Evolutionary conservation across 768 basidiomycete species (phyloP), one percentile per base, ranked within the genome.

Genomic region (Leccinellum albellum): DNA sequence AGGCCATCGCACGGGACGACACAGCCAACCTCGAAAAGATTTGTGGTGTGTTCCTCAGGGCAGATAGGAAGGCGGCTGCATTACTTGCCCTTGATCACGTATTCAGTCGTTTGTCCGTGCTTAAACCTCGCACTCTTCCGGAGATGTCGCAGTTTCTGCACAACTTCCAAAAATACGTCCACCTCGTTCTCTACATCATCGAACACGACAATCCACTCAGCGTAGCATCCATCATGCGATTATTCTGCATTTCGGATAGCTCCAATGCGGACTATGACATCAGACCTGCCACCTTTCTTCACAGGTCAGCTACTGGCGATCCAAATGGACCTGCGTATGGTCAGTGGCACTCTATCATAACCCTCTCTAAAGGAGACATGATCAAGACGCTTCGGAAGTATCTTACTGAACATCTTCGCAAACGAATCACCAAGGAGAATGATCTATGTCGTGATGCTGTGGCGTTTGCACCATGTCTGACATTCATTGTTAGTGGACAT

Each of bases 391-490:
- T 78, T 33, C 67, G 60, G n/a, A 49, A 47, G 7, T 56, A 58
- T 21, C 53, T 82, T 3, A 51, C 60, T 1, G 51, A 49, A 3
- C 65, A 67, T 32, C 65, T 82, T 1, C 51, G 58, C 28, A 46
- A 61, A 15, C 58, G 61, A 7, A 69, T 80, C 40, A 46, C 24
- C 2, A 61, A 66, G 32, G 74, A 79, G 60, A 72, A 75, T 14
- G 52, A 66, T 2, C 35, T 64, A 3, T 78, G 76, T 52, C 61
- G 50, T 50, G 45, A 59, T 15, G 64, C 73, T 1, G 49, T 51
- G 0, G 71, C 68, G 3, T 75, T 82, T 45, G 69, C 71, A 0
- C 75, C 74, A 2, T 83, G 82, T 53, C 63, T 81, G 13, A 60
- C 58, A 1, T 74, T 65, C 54, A 63, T 70, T 6, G 48, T 75